phyloP scores from a whole-genome alignment of 441 rosid species.

The Erodium texanum region DNA sequence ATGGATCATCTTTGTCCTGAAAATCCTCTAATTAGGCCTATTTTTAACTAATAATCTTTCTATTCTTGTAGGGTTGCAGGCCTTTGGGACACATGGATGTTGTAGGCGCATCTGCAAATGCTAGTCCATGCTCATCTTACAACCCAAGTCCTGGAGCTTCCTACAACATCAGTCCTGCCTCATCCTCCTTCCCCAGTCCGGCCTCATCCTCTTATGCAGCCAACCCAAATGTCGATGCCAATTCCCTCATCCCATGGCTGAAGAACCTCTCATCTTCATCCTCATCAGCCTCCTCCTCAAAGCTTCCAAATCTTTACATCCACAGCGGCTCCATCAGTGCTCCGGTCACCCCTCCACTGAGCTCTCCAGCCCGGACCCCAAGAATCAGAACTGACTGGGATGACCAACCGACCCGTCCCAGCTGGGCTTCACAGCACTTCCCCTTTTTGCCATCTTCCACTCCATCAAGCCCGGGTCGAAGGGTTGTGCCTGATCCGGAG shows the following conservation, averaged over 20 bases:
- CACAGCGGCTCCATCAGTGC: constrained; percentile 87
- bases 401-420: constrained; percentile 34
- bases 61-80: constrained; percentile 62
- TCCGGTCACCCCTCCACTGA: constrained; percentile 89
- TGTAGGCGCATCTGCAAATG: constrained; percentile 78
- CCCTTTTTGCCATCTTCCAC: constrained; percentile 54
- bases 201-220: constrained; percentile 43
- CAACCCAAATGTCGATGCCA: constrained; percentile 53
- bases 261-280: constrained; percentile 77
- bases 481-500: constrained; percentile 54
- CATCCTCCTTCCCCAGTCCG: constrained; percentile 83
- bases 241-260: constrained; percentile 94
- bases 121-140: constrained; percentile 82
- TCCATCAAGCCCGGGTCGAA: constrained; percentile 74
- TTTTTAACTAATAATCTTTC: constrained; percentile 6
- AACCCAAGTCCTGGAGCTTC: constrained; percentile 18
- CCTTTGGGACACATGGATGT: constrained; percentile 75
- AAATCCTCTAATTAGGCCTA: not conserved
- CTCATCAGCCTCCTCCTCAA: constrained; percentile 55
- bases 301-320: constrained; percentile 48
- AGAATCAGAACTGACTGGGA: constrained; percentile 56
- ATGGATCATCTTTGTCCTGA: not conserved
- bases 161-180: constrained; percentile 58
- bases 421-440: constrained; percentile 41
- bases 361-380: constrained; percentile 63